Evolutionary conservation across 1,284 basidiomycete species (phyloP), one percentile per base, ranked within the genome.

Genomic region (Puccinia novopanici): DNA sequence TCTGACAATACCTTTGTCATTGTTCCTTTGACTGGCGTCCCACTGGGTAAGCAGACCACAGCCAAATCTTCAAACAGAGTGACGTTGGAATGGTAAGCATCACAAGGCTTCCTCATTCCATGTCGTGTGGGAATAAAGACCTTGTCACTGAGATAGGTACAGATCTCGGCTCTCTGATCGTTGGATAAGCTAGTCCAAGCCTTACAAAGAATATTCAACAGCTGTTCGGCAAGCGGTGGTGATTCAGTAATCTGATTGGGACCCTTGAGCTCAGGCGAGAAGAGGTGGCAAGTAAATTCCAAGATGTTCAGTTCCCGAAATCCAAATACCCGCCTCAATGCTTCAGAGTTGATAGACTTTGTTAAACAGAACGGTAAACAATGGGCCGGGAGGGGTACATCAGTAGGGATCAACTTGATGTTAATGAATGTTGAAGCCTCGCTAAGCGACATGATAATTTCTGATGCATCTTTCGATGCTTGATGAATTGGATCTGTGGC

Each of bases 11-110:
- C 86, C 83, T 90, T 92, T 84, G 96, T 94, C 82, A 95, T 85
- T 19, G 88, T 87, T 0, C 92, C 92, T 84, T 92, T 95, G 82
- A 96, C 88, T 0, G 86, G 82, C 0, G 87, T 84, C 0, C 89
- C 90, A 15, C 91, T 92, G 0, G 93, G 90, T 68, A 98, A 87
- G 0, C 88, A 89, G 2, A 96, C 90, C 40, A 95, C 90, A 9
- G 94, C 91, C 30, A 98, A 88, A 86, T 99, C 95, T 17, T 90
- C 89, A 85, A 99, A 98, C 13, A 98, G 88, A 82, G 93, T 90
- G 52, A 92, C 93, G 82, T 90, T 93, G 30, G 92, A 88, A 85
- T 98, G 95, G 87, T 99, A 99, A 6, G 94, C 89, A 81, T 95
- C 90, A 9, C 87, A 87, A 0, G 96, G 93, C 75, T 83, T 83